These are phyloP conservation scores for Reticulascus tulasneorum DNA, from an alignment of 2,329 filamentous ascomycete species.

Conservation along the genomic window DNA sequence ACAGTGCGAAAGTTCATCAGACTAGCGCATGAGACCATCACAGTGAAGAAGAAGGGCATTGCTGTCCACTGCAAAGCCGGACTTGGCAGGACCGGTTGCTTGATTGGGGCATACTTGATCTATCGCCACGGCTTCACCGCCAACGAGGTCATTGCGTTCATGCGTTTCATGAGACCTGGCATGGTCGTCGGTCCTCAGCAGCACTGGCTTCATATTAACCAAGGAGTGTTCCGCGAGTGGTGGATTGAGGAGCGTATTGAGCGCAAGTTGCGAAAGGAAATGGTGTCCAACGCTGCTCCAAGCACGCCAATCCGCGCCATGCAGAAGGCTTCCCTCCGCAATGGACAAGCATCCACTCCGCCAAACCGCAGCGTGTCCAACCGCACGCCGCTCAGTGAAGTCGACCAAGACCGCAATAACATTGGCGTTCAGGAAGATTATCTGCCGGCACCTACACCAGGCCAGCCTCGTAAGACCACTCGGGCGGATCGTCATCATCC, in stretches of 20 bases:
- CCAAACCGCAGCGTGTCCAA: conserved; percentile 73
- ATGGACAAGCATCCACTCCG: conserved; percentile 70
- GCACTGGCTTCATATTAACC: conserved; percentile 97
- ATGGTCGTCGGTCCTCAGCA: conserved; percentile 99
- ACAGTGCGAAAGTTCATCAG: conserved; percentile 95
- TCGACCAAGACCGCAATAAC: conserved; percentile 73
- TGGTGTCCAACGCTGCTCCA: conserved; percentile 47
- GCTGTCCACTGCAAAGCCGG: conserved; percentile 99
- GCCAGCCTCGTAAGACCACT: conserved; percentile 87
- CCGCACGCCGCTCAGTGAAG: conserved; percentile 86
- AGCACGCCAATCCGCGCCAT: conserved; percentile 60
- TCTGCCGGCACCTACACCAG: conserved; percentile 89
- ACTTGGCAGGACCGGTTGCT: conserved; percentile 87
- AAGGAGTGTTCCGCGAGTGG: conserved; percentile 97
- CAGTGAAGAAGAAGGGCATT: conserved; percentile 83
- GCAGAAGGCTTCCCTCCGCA: conserved; percentile 56
- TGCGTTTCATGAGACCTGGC: conserved; percentile 97
- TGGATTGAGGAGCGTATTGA: conserved; percentile 88
- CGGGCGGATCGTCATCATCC: conserved; percentile 73
- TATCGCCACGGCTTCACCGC: conserved; percentile 97
- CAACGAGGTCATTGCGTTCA: conserved; percentile 95
- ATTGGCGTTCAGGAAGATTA: conserved; percentile 79
- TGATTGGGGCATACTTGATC: conserved; percentile 96
- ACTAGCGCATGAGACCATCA: conserved; percentile 91
- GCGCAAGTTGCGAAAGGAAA: conserved; percentile 58